phyloP scores from a whole-genome alignment of 345 rosid species.

The Noccaea bulbosa region DNA sequence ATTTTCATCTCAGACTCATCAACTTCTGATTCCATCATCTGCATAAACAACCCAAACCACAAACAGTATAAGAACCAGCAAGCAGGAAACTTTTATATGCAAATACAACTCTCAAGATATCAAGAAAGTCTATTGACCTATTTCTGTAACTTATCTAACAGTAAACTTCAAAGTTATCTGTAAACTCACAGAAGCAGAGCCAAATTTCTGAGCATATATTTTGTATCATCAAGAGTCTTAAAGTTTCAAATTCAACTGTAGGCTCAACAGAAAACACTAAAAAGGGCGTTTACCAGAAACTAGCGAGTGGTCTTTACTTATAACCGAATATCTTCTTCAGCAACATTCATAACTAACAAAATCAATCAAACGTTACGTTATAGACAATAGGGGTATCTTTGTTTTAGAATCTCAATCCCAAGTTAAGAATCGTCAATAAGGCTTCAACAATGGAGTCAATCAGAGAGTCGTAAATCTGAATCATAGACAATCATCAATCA shows the following conservation, averaged over 20 bases:
- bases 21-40: constrained; percentile 57
- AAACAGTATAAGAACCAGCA: constrained; percentile 3
- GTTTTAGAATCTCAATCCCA: background rate
- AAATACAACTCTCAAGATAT: background rate
- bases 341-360: background rate
- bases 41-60: constrained; percentile 25
- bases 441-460: background rate
- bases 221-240: background rate
- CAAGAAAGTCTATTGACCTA: background rate
- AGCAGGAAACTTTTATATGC: background rate
- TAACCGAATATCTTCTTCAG: background rate
- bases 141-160: background rate
- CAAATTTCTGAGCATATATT: background rate
- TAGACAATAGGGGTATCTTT: background rate
- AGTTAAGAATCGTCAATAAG: background rate
- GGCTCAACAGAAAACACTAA: background rate
- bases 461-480: no score
- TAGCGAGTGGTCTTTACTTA: background rate
- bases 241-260: background rate
- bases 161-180: background rate
- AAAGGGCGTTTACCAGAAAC: background rate
- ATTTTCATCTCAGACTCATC: constrained; percentile 66
- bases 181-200: background rate
- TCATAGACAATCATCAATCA: background rate
- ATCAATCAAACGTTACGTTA: background rate